Conservation (phyloP, 345 rosid genomes). For the Hypericum androsaemum region DNA sequence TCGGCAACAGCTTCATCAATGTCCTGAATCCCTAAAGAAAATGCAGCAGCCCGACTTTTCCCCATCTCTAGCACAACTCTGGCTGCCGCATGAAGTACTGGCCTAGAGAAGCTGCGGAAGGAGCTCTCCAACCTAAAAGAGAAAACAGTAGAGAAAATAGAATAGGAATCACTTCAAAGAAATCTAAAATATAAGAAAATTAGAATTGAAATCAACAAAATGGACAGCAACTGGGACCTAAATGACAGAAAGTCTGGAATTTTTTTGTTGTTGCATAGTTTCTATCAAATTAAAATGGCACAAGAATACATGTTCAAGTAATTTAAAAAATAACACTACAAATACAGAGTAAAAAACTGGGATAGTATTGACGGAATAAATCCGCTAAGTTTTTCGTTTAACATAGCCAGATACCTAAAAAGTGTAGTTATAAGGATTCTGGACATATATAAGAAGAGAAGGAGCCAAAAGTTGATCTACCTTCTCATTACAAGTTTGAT, state of each 20-base stretch:
- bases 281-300: too few species aligned
- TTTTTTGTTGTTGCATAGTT: too few species aligned
- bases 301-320: too few species aligned
- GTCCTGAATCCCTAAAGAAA: slow-evolving; percentile 83
- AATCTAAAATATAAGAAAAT: neutral
- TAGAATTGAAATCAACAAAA: neutral
- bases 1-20: slow-evolving; percentile 82
- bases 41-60: slow-evolving; percentile 93
- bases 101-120: slow-evolving; percentile 98
- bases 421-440: too few species aligned
- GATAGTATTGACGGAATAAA: too few species aligned
- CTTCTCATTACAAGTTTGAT: slow-evolving; percentile 98
- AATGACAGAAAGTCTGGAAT: too few species aligned
- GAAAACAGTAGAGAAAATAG: neutral
- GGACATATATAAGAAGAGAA: too few species aligned
- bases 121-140: slow-evolving; percentile 89
- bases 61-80: slow-evolving; percentile 99
- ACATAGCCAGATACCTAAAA: too few species aligned
- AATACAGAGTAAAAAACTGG: too few species aligned
- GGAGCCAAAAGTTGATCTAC: slow-evolving; percentile 26
- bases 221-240: too few species aligned
- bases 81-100: slow-evolving; percentile 98
- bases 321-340: too few species aligned
- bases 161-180: slow-evolving; percentile 3
- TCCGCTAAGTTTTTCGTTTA: too few species aligned